Conservation (phyloP, 2,329 filamentous ascomycete species). For the Cryphonectria radicalis region DNA sequence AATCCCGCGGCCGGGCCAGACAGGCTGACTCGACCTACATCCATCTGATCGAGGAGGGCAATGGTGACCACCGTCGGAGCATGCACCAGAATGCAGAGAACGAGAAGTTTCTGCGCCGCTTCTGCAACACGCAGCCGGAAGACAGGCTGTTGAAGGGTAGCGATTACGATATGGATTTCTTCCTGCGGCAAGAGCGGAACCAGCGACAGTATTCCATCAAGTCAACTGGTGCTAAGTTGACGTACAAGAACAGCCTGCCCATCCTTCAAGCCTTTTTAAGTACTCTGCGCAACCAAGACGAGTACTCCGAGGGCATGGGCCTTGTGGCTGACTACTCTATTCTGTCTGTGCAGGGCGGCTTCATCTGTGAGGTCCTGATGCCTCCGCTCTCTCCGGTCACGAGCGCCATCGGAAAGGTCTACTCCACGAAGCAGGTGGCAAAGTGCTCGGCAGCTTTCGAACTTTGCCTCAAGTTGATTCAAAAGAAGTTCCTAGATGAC, state of each 20-base stretch:
- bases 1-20: constrained; percentile 86
- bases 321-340: constrained; percentile 65
- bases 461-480: constrained; percentile 72
- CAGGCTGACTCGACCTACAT: constrained; percentile 78
- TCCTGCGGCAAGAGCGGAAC: constrained; percentile 54
- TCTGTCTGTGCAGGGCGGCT: constrained; percentile 59
- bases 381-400: constrained; percentile 75
- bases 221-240: constrained; percentile 76
- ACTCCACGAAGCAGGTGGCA: constrained; percentile 73
- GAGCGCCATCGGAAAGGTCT: constrained; percentile 65
- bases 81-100: constrained; percentile 64
- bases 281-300: constrained; percentile 59
- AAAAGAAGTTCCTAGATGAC: constrained; percentile 70
- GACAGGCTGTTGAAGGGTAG: constrained; percentile 71
- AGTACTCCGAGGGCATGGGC: constrained; percentile 33
- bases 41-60: constrained; percentile 79
- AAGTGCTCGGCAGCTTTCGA: constrained; percentile 90
- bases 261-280: constrained; percentile 76
- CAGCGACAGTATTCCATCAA: constrained; percentile 64
- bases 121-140: constrained; percentile 75
- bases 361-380: constrained; percentile 77
- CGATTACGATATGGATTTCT: constrained; percentile 59
- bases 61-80: constrained; percentile 61
- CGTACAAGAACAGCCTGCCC: constrained; percentile 72
- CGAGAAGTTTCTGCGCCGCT: constrained; percentile 69